These are phyloP conservation scores for Ogataea glucozyma DNA, from an alignment of 805 yeast genomes.

Conservation along the genomic window DNA sequence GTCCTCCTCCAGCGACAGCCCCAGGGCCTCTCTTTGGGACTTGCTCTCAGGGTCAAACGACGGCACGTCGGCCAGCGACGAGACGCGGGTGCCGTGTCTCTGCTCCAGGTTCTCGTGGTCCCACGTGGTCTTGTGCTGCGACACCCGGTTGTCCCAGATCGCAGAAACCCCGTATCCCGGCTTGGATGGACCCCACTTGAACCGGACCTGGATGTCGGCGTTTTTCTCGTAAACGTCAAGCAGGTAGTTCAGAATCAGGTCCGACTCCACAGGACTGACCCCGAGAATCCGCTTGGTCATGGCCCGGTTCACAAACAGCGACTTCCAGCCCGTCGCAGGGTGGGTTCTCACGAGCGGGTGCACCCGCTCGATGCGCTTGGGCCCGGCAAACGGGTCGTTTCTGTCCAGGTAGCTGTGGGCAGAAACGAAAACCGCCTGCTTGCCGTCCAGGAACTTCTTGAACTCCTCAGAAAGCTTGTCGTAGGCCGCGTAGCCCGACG, in stretches of 20 bases:
- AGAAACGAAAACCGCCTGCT: constrained; percentile 44
- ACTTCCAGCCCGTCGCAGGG: constrained; percentile 66
- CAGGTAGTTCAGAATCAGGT: constrained; percentile 43
- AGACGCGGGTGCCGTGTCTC: constrained; percentile 56
- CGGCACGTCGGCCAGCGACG: constrained; percentile 54
- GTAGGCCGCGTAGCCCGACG: constrained; percentile 57
- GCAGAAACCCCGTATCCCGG: constrained; percentile 46
- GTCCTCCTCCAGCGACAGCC: constrained; percentile 23
- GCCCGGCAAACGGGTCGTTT: constrained; percentile 46
- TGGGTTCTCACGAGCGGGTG: constrained; percentile 65
- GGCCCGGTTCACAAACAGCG: constrained; percentile 52
- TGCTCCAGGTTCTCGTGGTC: constrained; percentile 41
- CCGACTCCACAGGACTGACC: constrained; percentile 50
- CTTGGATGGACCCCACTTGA: constrained; percentile 44
- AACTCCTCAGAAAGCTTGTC: constrained; percentile 54
- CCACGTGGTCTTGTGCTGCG: constrained; percentile 45
- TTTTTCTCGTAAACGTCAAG: constrained; percentile 47
- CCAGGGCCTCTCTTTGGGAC: constrained; percentile 54
- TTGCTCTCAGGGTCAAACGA: constrained; percentile 48
- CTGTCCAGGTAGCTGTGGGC: constrained; percentile 41
- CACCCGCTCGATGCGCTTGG: constrained; percentile 49
- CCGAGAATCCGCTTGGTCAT: constrained; percentile 54
- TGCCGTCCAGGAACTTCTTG: constrained; percentile 51
- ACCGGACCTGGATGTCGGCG: constrained; percentile 56
- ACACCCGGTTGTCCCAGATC: constrained; percentile 48